Base-by-base conservation (phyloP, 768 basidiomycete species). In the Phaeotremella skinneri region DNA sequence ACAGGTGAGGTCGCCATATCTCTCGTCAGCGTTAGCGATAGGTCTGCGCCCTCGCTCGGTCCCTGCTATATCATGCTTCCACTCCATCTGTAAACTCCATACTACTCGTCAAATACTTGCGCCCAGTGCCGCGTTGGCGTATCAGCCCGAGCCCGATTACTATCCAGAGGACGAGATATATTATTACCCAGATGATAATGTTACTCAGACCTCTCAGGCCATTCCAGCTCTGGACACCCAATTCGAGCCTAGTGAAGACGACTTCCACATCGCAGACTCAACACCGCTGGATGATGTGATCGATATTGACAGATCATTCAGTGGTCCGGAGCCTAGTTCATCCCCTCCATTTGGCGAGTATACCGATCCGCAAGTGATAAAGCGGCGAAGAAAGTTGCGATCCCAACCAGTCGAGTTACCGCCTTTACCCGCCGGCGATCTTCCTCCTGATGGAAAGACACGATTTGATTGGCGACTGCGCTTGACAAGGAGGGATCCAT, bases 401-500 rank as follows among this genome's bases (percentile, higher is more conserved):
- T 14, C 14, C 4, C 88, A 11, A 80, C 79, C 21, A 80, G 43
- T 79, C 81, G 69, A 67, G 79, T 52, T 52, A 16, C 50, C 59
- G n/a, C 56, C 27, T 30, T 14, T 53, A 1, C 53, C 31, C 63
- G 48, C 32, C 30, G 25, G 67, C 63, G 5, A 74, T 26, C 34
- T 48, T n/a, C 73, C 76, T 43, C 62, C 72, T 59, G 58, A 57
- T 34, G 73, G 66, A 3, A 56, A 62, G 26, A 68, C 69, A 23
- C 79, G 86, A 5, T 86, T 84, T 70, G 83, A 87, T 66, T 88
- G 87, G 87, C 80, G 85, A 41, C 66, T 79, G 37, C 80, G 84
- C 20, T 82, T 85, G 6, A 59, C 78, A 11, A 86, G 85, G 14
- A 79, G 83, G 55, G 31, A 62, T 17, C 37, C 14, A 57, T 56